Base-by-base conservation (phyloP, 768 basidiomycete genomes). In the Kwoniella europaea region DNA sequence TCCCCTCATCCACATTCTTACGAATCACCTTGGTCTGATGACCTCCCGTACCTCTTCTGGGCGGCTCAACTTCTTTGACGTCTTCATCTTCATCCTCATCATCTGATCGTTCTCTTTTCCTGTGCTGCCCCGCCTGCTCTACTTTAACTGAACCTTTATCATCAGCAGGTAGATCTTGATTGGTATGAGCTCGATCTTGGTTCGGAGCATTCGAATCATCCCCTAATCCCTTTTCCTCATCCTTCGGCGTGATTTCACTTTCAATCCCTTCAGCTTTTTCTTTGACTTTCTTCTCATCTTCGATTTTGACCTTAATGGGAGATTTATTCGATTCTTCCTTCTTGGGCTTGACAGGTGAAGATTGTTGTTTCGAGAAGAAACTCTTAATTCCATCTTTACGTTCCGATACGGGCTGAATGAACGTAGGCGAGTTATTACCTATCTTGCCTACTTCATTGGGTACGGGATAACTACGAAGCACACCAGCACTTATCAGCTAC, bases 371-470 rank as follows among this genome's bases (percentile, higher is more conserved):
- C 46, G 74, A 74, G 73, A 85, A 85, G 75, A 85, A 83, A 20
- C 76, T 76, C 42, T 84, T 81, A 65, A 85, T 96, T 7, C 94
- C 93, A 76, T 95, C 94, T 76, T 91, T 91, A 22, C 94, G 88
- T 57, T 87, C 86, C 10, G 89, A 85, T 20, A 97, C 84, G 0
- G 95, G 94, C 75, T 92, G 87, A 64, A 97, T 89, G 81, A 92
- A 97, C 0, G 89, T 87, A 0, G 91, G 84, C 1, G 91, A 93
- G 77, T 98, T 91, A 9, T 86, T 89, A 9, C 93, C 92, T 3
- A 98, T 91, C 83, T 91, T 95, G 0, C 94, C 95, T 0, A 97
- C 90, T 85, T 97, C 95, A 74, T 88, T 89, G 0, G 92, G 92
- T 0, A 97, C 95, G 68, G 88, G 88, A 79, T 95, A 97, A 78